Evolutionary conservation across 2,329 filamentous ascomycete species (phyloP).

Genomic region (Pseudohalonectria lignicola): DNA sequence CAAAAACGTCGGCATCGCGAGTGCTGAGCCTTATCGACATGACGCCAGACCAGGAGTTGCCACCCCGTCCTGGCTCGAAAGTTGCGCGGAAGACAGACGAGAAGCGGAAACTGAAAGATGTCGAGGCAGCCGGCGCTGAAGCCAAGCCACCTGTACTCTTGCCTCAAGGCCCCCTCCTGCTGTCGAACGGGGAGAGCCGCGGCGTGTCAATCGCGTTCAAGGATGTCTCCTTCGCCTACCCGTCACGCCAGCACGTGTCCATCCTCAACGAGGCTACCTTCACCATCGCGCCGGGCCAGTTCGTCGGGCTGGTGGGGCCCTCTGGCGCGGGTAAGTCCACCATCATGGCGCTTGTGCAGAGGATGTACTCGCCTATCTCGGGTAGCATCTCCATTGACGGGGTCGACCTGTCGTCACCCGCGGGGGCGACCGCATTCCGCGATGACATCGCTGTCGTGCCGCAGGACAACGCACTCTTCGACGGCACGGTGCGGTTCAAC

Average conservation of each 20-base stretch:
- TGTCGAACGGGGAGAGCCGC: conserved; percentile 10
- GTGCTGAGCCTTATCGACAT: conserved; percentile 20
- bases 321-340: conserved; percentile 36
- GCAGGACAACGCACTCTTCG: conserved; percentile 44
- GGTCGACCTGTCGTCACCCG: conserved; percentile 17
- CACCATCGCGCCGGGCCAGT: conserved; percentile 23
- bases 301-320: conserved; percentile 31
- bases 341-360: conserved; percentile 34
- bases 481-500: conserved; percentile 34
- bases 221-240: conserved; percentile 49
- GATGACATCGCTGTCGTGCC: conserved; percentile 40
- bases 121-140: conserved; percentile 24
- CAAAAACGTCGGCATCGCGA: conserved; percentile 47
- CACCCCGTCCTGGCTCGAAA: background rate
- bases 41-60: background rate
- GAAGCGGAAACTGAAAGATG: conserved; percentile 18
- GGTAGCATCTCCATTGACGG: conserved; percentile 42
- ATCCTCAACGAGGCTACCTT: conserved; percentile 31
- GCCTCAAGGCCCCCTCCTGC: no score
- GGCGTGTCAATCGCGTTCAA: conserved; percentile 42
- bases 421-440: conserved; percentile 17
- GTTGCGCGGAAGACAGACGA: conserved; percentile 4
- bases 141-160: no score
- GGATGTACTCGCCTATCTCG: conserved; percentile 39
- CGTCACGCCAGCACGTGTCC: conserved; percentile 40